Conservation (phyloP, 2,329 filamentous ascomycete genomes). For the Phyllosticta capitalensis region DNA sequence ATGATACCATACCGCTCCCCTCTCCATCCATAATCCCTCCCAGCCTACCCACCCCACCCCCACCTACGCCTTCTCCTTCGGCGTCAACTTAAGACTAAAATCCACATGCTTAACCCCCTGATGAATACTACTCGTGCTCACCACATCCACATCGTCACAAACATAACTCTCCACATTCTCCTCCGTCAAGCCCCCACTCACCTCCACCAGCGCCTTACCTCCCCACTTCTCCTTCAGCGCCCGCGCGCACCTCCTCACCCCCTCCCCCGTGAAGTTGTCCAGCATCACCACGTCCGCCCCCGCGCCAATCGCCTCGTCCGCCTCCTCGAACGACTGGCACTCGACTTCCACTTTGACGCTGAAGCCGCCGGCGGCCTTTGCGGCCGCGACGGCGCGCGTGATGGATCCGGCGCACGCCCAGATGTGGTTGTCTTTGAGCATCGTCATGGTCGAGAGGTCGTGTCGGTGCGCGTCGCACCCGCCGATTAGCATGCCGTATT, state of each 20-base stretch:
- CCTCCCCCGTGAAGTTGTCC: slow-evolving; percentile 83
- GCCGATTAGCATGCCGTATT: slow-evolving; percentile 94
- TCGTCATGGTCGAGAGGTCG: slow-evolving; percentile 84
- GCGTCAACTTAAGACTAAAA: slow-evolving; percentile 83
- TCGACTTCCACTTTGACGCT: slow-evolving; percentile 93
- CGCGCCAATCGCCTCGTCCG: slow-evolving; percentile 80
- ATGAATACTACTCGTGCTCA: slow-evolving; percentile 94
- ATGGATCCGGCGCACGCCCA: slow-evolving; percentile 81
- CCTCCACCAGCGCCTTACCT: slow-evolving; percentile 64
- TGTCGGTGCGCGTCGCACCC: slow-evolving; percentile 87
- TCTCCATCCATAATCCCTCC: too few species aligned
- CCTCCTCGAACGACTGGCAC: slow-evolving; percentile 78
- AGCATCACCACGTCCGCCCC: slow-evolving; percentile 96
- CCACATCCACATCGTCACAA: slow-evolving; percentile 78
- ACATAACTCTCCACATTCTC: slow-evolving; percentile 77
- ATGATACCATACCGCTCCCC: too few species aligned
- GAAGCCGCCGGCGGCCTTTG: slow-evolving; percentile 78
- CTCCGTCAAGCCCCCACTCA: slow-evolving; percentile 79
- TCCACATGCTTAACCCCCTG: slow-evolving; percentile 91
- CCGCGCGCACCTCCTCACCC: slow-evolving; percentile 63
- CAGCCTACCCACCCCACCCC: too few species aligned
- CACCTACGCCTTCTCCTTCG: slow-evolving; percentile 23
- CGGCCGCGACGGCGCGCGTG: slow-evolving; percentile 72
- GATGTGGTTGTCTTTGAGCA: slow-evolving; percentile 99
- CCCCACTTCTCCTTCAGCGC: slow-evolving; percentile 73